A percentile compares a stretch with the other conserved stretches of the same genome.
Conservation (phyloP, 169 alveolate genomes). For the Cryptosporidium parvum region DNA sequence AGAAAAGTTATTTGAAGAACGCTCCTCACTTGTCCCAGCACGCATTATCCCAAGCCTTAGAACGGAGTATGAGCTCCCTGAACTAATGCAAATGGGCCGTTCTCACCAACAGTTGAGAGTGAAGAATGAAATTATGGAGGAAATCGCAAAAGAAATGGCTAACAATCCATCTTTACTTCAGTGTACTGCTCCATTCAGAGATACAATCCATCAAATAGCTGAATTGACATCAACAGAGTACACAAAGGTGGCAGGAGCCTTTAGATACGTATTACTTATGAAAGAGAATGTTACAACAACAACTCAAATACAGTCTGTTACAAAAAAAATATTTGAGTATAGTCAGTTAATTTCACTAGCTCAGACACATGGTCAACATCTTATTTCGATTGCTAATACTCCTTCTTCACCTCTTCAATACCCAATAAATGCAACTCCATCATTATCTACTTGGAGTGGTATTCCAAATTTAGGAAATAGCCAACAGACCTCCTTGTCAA, state of each 20-base stretch:
- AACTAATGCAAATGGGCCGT: constrained; percentile 53
- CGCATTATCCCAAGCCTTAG: constrained; percentile 51
- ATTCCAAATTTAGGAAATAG: constrained; percentile 1
- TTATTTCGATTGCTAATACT: constrained; percentile 46
- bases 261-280: constrained; percentile 44
- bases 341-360: constrained; percentile 4
- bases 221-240: constrained; percentile 56
- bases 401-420: constrained; percentile 66
- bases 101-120: constrained; percentile 63
- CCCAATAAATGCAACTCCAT: constrained; percentile 43
- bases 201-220: constrained; percentile 57
- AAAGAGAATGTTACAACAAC: constrained; percentile 42
- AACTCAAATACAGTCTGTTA: constrained; percentile 36
- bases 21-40: constrained; percentile 63
- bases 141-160: constrained; percentile 65
- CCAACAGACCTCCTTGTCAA: constrained; percentile 16
- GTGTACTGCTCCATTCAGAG: constrained; percentile 53
- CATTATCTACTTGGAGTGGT: constrained; percentile 23
- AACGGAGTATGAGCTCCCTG: constrained; percentile 34
- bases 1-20: constrained; percentile 50
- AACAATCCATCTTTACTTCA: constrained; percentile 52
- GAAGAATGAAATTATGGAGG: constrained; percentile 53
- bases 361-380: constrained; percentile 23
- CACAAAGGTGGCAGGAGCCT: constrained; percentile 63
- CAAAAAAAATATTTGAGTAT: constrained; percentile 40